phyloP scores from a whole-genome alignment of 1,284 basidiomycete species.

The Ganoderma leucocontextum region DNA sequence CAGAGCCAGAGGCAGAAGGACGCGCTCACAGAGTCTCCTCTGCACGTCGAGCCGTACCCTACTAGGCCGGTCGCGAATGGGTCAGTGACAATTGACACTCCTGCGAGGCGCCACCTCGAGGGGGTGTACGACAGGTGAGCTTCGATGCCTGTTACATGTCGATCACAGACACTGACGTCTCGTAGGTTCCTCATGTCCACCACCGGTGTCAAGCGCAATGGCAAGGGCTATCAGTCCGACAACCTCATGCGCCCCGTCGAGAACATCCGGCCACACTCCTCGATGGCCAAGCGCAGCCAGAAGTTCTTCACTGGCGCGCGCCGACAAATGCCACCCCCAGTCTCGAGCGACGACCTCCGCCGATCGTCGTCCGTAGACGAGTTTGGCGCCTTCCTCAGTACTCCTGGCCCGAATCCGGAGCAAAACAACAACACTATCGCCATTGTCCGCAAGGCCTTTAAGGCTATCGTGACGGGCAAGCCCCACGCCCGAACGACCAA shows the following conservation, averaged over 20 bases:
- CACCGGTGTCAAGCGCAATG: slow-evolving; percentile 74
- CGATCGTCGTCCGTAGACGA: slow-evolving; percentile 42
- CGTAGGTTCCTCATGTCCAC: slow-evolving; percentile 74
- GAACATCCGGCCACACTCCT: slow-evolving; percentile 36
- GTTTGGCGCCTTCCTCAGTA: slow-evolving; percentile 38
- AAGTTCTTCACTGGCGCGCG: slow-evolving; percentile 58
- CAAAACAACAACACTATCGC: slow-evolving; percentile 59
- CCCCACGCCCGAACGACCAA: slow-evolving; percentile 24
- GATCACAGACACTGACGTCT: neutral
- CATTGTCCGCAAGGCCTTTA: slow-evolving; percentile 70
- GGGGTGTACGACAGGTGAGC: slow-evolving; percentile 70
- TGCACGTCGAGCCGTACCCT: slow-evolving; percentile 70
- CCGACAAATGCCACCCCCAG: slow-evolving; percentile 68
- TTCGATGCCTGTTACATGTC: neutral
- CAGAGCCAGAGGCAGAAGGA: slow-evolving; percentile 37
- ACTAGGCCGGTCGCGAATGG: slow-evolving; percentile 43
- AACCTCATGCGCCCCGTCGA: slow-evolving; percentile 48
- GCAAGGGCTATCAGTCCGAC: slow-evolving; percentile 79
- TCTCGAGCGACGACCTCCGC: slow-evolving; percentile 65
- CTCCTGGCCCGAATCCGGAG: slow-evolving; percentile 40
- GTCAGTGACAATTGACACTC: slow-evolving; percentile 56
- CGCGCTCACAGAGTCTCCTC: slow-evolving; percentile 65
- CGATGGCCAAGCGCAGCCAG: slow-evolving; percentile 48
- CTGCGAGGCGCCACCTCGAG: slow-evolving; percentile 63
- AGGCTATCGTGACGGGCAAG: slow-evolving; percentile 47